Conservation (phyloP, 2,329 filamentous ascomycete genomes). For the Cladosporium sp. region DNA sequence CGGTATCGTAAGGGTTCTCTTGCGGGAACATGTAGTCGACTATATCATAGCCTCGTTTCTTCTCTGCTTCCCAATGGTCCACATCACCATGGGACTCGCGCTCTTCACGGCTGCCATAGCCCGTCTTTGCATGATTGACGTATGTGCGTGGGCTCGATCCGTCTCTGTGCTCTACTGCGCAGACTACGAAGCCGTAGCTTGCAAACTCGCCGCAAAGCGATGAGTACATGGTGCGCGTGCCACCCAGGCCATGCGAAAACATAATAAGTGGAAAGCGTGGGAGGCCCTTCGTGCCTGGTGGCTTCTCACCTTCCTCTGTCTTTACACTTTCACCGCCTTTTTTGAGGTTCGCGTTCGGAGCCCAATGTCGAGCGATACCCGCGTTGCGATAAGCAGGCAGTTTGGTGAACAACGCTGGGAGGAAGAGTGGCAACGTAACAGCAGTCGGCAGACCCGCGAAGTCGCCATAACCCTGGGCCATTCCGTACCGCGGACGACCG, state of each 20-base stretch:
- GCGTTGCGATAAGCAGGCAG: constrained; percentile 61
- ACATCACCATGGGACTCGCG: constrained; percentile 22
- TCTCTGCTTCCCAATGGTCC: constrained; percentile 24
- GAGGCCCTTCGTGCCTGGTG: constrained; percentile 30
- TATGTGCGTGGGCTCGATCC: constrained; percentile 58
- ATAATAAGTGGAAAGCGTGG: constrained; percentile 58
- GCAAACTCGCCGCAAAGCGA: constrained; percentile 62
- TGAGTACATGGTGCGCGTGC: constrained; percentile 58
- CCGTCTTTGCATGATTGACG: constrained; percentile 49
- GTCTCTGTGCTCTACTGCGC: constrained; percentile 61
- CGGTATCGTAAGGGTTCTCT: constrained; percentile 42
- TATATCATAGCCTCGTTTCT: constrained; percentile 24
- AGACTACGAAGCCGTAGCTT: constrained; percentile 61
- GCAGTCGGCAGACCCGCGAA: constrained; percentile 50
- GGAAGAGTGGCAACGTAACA: constrained; percentile 50
- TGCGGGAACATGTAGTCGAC: constrained; percentile 60
- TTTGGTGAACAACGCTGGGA: constrained; percentile 59
- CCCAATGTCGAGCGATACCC: constrained; percentile 51
- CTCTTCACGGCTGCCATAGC: constrained; percentile 20
- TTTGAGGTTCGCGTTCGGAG: constrained; percentile 36
- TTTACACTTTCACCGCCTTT: constrained; percentile 38
- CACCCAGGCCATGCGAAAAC: constrained; percentile 63
- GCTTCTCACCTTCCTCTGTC: constrained; percentile 35
- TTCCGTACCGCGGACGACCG: constrained; percentile 51
- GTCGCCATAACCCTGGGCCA: constrained; percentile 58